Conservation (phyloP, 768 basidiomycete species). For the Pleurotus djamor region DNA sequence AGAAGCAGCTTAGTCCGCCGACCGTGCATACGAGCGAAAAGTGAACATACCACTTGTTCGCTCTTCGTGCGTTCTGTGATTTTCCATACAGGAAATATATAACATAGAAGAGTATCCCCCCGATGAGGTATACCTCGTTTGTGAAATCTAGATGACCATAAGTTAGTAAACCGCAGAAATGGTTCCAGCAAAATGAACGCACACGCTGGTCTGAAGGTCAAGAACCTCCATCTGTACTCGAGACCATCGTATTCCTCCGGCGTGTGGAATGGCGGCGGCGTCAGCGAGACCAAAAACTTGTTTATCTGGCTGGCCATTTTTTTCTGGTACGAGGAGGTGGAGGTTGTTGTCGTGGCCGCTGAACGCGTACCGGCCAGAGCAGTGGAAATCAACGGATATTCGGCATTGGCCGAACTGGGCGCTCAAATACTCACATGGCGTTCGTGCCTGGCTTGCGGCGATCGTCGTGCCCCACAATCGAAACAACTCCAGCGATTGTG, state of each 20-base stretch:
- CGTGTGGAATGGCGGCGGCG: conserved; percentile 56
- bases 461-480: too few species aligned
- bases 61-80: conserved; percentile 53
- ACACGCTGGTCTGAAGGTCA: conserved; percentile 84
- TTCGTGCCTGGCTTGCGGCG: too few species aligned
- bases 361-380: too few species aligned
- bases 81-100: conserved; percentile 59
- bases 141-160: conserved; percentile 49
- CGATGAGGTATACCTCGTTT: conserved; percentile 58
- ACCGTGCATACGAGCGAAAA: not conserved
- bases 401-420: too few species aligned
- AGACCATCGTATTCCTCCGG: conserved; percentile 68
- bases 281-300: conserved; percentile 37
- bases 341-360: not conserved
- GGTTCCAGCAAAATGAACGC: conserved; percentile 20
- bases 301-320: conserved; percentile 27
- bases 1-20: conserved; percentile 10
- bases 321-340: not conserved
- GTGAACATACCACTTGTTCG: conserved; percentile 59
- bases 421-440: too few species aligned
- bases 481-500: too few species aligned
- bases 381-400: too few species aligned
- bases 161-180: not conserved
- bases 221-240: conserved; percentile 69
- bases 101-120: conserved; percentile 53